Conservation (phyloP, 1,284 basidiomycete genomes). For the Phellopilus nigrolimitatus region DNA sequence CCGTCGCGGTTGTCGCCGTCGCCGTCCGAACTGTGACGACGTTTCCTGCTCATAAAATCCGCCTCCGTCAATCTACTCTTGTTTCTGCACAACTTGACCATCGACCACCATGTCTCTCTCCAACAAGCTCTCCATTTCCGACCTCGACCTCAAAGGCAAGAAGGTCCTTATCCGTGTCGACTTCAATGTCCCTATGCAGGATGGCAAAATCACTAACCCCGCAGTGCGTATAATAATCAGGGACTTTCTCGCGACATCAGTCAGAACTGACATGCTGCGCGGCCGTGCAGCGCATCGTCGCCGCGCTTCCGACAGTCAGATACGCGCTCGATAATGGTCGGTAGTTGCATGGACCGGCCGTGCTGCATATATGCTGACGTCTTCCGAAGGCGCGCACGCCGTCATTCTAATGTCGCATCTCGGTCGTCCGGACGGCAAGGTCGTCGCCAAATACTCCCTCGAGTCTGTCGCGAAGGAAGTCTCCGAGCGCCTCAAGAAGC, state of each 20-base stretch:
- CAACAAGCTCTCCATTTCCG: constrained; percentile 90
- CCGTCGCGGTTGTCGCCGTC: too few relatives aligned
- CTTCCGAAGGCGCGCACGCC: constrained; percentile 69
- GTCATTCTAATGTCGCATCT: constrained; percentile 98
- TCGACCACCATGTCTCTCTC: constrained; percentile 80
- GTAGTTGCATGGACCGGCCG: constrained; percentile 23
- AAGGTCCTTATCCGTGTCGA: constrained; percentile 96
- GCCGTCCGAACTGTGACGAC: too few relatives aligned
- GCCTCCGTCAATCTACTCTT: too few relatives aligned
- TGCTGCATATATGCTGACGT: constrained; percentile 5
- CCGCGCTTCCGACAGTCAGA: constrained; percentile 93
- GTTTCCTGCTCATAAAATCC: too few relatives aligned
- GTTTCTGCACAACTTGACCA: constrained; percentile 31
- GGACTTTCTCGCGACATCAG: constrained; percentile 4
- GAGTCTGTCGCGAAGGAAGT: constrained; percentile 81
- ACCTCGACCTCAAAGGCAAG: constrained; percentile 86
- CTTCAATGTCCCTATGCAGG: constrained; percentile 96
- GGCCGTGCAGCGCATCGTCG: constrained; percentile 81
- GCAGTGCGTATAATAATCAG: constrained; percentile 55
- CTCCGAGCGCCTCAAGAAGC: constrained; percentile 61
- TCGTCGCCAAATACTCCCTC: constrained; percentile 87
- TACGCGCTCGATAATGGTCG: constrained; percentile 87
- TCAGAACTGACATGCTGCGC: constrained; percentile 16
- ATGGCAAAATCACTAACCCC: constrained; percentile 92
- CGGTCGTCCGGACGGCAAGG: constrained; percentile 93